A percentile compares a stretch with the other conserved stretches of the same genome.
Conservation (phyloP, 1,284 basidiomycete genomes). For the Ganoderma resinaceum region DNA sequence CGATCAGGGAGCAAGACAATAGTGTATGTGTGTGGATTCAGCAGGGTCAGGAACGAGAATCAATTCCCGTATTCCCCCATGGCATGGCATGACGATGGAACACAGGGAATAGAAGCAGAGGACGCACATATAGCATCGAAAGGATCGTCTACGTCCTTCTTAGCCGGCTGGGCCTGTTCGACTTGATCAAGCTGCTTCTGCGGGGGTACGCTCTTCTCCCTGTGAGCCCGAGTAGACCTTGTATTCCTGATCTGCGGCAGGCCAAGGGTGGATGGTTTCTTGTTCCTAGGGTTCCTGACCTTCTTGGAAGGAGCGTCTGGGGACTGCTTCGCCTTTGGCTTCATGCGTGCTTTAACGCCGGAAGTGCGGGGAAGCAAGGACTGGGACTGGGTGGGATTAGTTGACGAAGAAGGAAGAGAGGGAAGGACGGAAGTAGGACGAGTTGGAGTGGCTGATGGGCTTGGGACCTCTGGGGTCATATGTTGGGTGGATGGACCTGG, state of each 20-base stretch:
- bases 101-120: not conserved
- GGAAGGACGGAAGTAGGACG: not conserved
- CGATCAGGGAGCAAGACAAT: not conserved
- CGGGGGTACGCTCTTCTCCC: not conserved
- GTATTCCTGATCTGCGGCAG: constrained; percentile 4
- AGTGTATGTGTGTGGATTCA: not conserved
- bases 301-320: constrained; percentile 4
- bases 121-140: constrained; percentile 2
- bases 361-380: not conserved
- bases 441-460: constrained; percentile 4
- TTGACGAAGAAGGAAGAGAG: not conserved
- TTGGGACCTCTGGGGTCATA: not conserved
- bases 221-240: not conserved
- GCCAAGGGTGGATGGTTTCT: not conserved
- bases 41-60: not conserved
- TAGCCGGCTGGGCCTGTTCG: too few species aligned
- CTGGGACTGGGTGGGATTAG: not conserved
- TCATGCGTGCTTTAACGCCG: constrained; percentile 17
- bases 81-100: not conserved
- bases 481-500: constrained; percentile 1
- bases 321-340: not conserved
- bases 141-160: not conserved
- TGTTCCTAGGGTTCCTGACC: constrained; percentile 9
- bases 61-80: not conserved
- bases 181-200: too few species aligned